Conservation (phyloP, 2,329 filamentous ascomycete genomes). For the Verticillium albo-atrum region DNA sequence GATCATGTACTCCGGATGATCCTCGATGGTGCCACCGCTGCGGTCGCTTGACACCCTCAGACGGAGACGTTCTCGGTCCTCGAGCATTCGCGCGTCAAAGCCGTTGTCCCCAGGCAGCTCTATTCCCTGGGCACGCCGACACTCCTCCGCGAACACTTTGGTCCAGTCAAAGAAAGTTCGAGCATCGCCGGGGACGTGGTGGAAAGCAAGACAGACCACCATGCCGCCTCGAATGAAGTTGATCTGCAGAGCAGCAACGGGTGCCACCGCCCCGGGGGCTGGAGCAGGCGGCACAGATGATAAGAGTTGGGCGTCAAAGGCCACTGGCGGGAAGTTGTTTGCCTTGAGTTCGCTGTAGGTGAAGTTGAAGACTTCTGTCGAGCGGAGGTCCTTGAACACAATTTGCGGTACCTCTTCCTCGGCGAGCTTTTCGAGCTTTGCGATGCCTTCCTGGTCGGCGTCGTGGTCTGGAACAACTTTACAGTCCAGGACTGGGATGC, state of each 20-base stretch:
- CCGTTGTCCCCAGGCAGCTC: background rate
- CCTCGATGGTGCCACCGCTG: background rate
- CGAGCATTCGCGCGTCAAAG: constrained; percentile 1
- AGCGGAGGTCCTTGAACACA: constrained; percentile 4
- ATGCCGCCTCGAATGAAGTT: constrained; percentile 7
- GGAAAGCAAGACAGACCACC: constrained; percentile 3
- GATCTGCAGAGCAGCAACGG: constrained; percentile 2
- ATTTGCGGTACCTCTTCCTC: background rate
- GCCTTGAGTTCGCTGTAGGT: constrained; percentile 4
- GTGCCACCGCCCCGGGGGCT: background rate
- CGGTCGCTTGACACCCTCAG: background rate
- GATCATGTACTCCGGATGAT: constrained; percentile 6
- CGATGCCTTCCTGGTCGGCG: constrained; percentile 1
- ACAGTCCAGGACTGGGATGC: constrained; percentile 3
- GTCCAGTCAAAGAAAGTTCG: constrained; percentile 4
- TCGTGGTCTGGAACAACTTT: constrained; percentile 2
- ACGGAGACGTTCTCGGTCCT: constrained; percentile 4
- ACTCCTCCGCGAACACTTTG: constrained; percentile 5
- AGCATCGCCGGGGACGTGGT: constrained; percentile 2
- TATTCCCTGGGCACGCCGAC: constrained; percentile 2
- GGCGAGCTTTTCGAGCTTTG: constrained; percentile 2
- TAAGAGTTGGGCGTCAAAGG: background rate
- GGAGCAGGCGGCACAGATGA: constrained; percentile 2
- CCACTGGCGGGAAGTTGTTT: constrained; percentile 2
- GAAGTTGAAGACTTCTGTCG: background rate